Base-by-base conservation (phyloP, 495 filamentous ascomycete genomes). In the Rostrohypoxylon terebratum region DNA sequence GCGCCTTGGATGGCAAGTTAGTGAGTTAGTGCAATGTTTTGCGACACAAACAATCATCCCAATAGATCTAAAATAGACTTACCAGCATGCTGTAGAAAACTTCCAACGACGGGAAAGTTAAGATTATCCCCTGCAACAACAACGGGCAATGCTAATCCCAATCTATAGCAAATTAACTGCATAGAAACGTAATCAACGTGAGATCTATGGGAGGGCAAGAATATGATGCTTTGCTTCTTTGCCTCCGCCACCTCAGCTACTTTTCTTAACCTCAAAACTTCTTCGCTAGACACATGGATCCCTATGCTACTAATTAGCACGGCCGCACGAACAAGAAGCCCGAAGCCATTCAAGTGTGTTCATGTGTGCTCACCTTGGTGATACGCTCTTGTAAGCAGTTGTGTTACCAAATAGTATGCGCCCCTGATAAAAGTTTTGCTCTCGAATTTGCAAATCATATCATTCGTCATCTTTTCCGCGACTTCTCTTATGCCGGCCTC, bases 381-480 rank as follows among this genome's bases (percentile, higher is more conserved):
- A 81, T 99, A 99, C 11, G 95, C 94, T 64, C 96, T 86, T 11
- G 94, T 94, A 63, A 98, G 83, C 42, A 98, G 86, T 79, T 98
- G 94, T 8, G 94, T 95, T 68, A 85, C 86, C 53, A 97, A 71
- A 81, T 97, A 98, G 78, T 98, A 98, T 57, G 96, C 95, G 14
- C 91, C 88, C 23, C 96, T 83, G 72, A 99, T 98, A 74, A 98
- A 98, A 25, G 86, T 83, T 77, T 95, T 97, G 82, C 91, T 96
- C 82, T 99, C 96, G 83, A 98, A 94, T 81, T 98, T 99, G 87
- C 96, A 98, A 61, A 98, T 97, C 96, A 98, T 99, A 53, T 91
- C 89, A 74, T 97, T 92, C 64, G 93, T 92, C 85, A 95, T 89
- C 48, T 89, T 87, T 66, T 96, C 91, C 23, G 92, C 91, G 2